Conservation (phyloP, 148 eudicot species). For the Amaranthus cruentus region DNA sequence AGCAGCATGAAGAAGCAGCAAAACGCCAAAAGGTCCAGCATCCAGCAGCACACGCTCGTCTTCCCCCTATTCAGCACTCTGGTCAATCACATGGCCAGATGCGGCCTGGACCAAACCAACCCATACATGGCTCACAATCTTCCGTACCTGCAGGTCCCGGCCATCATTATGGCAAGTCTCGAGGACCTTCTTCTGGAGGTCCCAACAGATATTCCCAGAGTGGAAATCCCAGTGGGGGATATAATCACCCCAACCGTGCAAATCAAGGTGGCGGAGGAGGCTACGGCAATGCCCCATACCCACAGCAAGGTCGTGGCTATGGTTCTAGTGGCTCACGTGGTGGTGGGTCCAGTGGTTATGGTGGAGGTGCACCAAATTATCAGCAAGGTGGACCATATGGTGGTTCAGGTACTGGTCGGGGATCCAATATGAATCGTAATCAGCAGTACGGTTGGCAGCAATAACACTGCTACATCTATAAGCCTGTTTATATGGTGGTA, state of each 20-base stretch:
- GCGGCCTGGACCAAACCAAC: conserved; percentile 52
- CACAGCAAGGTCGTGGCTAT: conserved; percentile 64
- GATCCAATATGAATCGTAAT: conserved; percentile 45
- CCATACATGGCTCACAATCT: conserved; percentile 54
- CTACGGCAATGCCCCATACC: conserved; percentile 52
- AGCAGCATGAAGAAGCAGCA: conserved; percentile 65
- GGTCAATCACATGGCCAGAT: conserved; percentile 63
- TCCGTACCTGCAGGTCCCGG: conserved; percentile 53
- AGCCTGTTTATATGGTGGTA: too few relatives aligned
- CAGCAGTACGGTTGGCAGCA: conserved; percentile 67
- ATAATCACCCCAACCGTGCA: conserved; percentile 54
- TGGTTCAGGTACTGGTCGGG: conserved; percentile 53
- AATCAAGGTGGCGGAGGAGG: conserved; percentile 43
- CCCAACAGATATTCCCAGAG: conserved; percentile 58
- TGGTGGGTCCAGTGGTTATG: conserved; percentile 56
- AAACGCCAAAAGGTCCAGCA: conserved; percentile 82
- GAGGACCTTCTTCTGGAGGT: conserved; percentile 52
- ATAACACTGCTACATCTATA: not conserved
- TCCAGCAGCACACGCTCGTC: conserved; percentile 70
- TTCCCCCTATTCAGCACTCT: conserved; percentile 65
- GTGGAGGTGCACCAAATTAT: conserved; percentile 38
- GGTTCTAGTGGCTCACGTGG: conserved; percentile 61
- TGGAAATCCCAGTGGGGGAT: conserved; percentile 50
- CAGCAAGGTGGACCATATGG: conserved; percentile 48
- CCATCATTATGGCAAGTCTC: conserved; percentile 67